Conservation (phyloP, 2,329 filamentous ascomycete species). For the Trichoderma sp. region DNA sequence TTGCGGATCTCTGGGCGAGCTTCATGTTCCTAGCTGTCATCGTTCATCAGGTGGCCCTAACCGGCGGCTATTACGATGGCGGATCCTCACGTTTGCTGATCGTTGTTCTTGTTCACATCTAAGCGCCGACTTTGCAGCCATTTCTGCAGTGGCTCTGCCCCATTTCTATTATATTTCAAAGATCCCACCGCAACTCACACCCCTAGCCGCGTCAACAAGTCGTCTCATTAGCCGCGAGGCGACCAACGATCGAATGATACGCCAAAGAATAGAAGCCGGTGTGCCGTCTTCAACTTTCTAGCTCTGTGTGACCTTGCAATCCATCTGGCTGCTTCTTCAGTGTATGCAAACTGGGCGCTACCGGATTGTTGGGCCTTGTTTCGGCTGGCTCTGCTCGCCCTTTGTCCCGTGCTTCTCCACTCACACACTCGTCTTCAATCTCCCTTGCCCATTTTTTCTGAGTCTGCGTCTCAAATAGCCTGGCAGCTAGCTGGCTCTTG, state of each 20-base stretch:
- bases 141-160: background rate
- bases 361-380: constrained; percentile 30
- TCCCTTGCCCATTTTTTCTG: background rate
- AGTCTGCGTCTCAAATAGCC: background rate
- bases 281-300: background rate
- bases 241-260: background rate
- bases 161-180: constrained; percentile 15
- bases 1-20: background rate
- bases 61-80: constrained; percentile 3
- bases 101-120: constrained; percentile 24
- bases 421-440: background rate
- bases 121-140: constrained; percentile 27
- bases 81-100: background rate
- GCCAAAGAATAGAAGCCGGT: background rate
- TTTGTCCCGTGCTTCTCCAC: background rate
- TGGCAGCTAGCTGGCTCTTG: background rate
- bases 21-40: background rate
- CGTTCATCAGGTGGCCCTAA: background rate
- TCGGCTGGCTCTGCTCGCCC: background rate
- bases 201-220: constrained; percentile 24
- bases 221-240: constrained; percentile 14
- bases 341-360: constrained; percentile 32
- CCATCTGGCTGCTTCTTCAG: background rate
- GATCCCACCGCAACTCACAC: background rate
- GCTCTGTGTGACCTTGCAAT: background rate